Evolutionary conservation across 108 stramenopile genomes (phyloP).

Genomic region (Aurantiochytrium sp.): DNA sequence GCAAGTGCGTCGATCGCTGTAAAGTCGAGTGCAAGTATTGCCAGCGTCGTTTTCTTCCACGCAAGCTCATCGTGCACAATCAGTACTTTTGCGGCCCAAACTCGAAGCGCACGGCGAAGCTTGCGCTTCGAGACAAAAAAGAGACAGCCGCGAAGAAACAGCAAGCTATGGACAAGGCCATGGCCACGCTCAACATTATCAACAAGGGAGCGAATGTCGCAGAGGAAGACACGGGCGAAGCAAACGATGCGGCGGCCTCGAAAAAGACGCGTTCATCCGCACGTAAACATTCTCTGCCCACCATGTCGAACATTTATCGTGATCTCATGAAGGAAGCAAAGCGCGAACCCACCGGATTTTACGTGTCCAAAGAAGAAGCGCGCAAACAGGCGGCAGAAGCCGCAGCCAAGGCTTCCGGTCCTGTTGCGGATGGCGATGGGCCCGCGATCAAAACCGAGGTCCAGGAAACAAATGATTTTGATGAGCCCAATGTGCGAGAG

Average conservation of each 20-base stretch:
- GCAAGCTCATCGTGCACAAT: slow-evolving; percentile 46
- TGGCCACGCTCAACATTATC: neutral
- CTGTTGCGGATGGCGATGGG: neutral
- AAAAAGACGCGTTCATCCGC: neutral
- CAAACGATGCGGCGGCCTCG: too few relatives aligned
- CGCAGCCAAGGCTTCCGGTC: neutral
- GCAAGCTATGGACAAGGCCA: neutral
- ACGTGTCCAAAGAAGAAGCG: neutral
- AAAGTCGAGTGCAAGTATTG: slow-evolving; percentile 85
- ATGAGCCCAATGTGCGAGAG: neutral
- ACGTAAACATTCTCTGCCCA: neutral
- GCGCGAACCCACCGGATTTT: neutral
- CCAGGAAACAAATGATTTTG: neutral
- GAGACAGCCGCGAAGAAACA: slow-evolving; percentile 4
- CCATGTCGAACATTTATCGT: slow-evolving; percentile 2
- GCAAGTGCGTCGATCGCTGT: slow-evolving; percentile 81
- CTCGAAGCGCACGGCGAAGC: slow-evolving; percentile 28
- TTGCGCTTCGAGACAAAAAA: slow-evolving; percentile 1
- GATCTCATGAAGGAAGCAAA: slow-evolving; percentile 7
- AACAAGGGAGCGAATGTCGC: neutral
- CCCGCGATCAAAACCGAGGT: neutral
- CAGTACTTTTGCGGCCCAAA: slow-evolving; percentile 40
- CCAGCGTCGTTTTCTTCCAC: slow-evolving; percentile 65
- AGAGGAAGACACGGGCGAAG: neutral
- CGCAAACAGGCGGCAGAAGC: neutral